phyloP scores from a whole-genome alignment of 768 basidiomycete species.

The Lactarius indigo region DNA sequence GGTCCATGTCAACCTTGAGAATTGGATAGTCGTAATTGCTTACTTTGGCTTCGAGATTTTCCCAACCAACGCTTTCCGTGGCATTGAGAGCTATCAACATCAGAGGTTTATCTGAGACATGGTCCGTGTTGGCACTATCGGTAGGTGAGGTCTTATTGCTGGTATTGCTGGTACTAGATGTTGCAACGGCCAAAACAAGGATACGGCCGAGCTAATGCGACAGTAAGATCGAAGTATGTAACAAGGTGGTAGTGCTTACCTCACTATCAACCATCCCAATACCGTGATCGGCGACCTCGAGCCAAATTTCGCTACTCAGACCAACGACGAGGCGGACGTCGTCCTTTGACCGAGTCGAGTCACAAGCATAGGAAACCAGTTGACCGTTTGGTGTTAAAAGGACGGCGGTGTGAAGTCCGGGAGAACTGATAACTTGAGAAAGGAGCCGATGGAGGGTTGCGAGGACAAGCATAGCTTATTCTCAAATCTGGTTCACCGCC shows the following conservation, averaged over 20 bases:
- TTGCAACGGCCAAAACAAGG: constrained; percentile 46
- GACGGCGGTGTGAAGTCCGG: constrained; percentile 64
- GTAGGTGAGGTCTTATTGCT: constrained; percentile 27
- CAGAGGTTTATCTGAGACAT: constrained; percentile 42
- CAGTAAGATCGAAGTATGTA: not conserved
- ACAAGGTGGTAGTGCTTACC: constrained; percentile 39
- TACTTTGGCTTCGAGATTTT: constrained; percentile 60
- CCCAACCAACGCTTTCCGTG: constrained; percentile 60
- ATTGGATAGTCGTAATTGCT: constrained; percentile 18
- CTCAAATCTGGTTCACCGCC: not conserved
- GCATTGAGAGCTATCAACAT: constrained; percentile 71
- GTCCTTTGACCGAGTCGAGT: constrained; percentile 60
- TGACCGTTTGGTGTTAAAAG: constrained; percentile 73
- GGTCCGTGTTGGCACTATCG: constrained; percentile 15
- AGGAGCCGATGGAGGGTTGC: constrained; percentile 64
- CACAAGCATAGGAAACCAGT: constrained; percentile 61
- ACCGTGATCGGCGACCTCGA: constrained; percentile 62
- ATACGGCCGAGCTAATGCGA: constrained; percentile 60
- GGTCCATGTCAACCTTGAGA: not conserved
- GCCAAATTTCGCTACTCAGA: constrained; percentile 72
- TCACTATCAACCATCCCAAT: constrained; percentile 76
- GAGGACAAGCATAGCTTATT: constrained; percentile 60
- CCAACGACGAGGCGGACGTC: constrained; percentile 71
- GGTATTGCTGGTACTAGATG: constrained; percentile 1
- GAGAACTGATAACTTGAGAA: constrained; percentile 55